These are phyloP conservation scores for Suillus clintonianus DNA, from an alignment of 768 basidiomycete species.

Conservation along the genomic window DNA sequence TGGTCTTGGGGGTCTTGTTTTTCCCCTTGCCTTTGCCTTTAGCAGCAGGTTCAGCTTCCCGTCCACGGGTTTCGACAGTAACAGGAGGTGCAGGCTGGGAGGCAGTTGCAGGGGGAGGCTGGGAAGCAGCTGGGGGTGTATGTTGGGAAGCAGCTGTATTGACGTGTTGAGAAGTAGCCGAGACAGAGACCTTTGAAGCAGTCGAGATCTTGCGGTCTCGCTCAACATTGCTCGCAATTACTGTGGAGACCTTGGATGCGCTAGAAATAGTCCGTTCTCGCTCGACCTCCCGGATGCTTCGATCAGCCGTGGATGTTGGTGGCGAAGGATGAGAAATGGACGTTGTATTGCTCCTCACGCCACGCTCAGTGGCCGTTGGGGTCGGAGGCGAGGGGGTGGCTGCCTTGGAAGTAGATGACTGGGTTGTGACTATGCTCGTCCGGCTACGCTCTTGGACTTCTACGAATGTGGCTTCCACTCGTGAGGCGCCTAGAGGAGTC, in stretches of 20 bases:
- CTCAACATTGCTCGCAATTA: slow-evolving; percentile 16
- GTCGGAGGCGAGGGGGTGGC: slow-evolving; percentile 10
- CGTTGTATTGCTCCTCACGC: background rate
- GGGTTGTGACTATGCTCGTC: slow-evolving; percentile 19
- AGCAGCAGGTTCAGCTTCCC: slow-evolving; percentile 16
- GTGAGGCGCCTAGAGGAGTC: slow-evolving; percentile 32
- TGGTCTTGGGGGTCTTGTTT: slow-evolving; percentile 18
- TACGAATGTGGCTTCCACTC: slow-evolving; percentile 26
- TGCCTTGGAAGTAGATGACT: slow-evolving; percentile 18
- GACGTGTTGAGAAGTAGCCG: background rate
- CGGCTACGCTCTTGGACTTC: slow-evolving; percentile 32
- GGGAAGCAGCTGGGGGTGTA: background rate
- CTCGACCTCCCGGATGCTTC: slow-evolving; percentile 24
- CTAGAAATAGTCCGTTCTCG: slow-evolving; percentile 25
- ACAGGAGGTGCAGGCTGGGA: background rate
- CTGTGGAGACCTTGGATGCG: slow-evolving; percentile 27
- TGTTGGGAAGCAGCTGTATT: slow-evolving; percentile 18
- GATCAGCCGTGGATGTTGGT: slow-evolving; percentile 5
- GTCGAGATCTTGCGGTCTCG: slow-evolving; percentile 26
- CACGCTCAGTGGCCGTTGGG: slow-evolving; percentile 9
- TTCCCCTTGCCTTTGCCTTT: slow-evolving; percentile 23
- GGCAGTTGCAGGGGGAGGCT: background rate
- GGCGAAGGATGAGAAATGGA: slow-evolving; percentile 7
- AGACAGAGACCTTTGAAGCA: slow-evolving; percentile 47
- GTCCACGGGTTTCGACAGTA: slow-evolving; percentile 10